Evolutionary conservation across 2,329 filamentous ascomycete species (phyloP).

Genomic region (Epichloe glyceriae): DNA sequence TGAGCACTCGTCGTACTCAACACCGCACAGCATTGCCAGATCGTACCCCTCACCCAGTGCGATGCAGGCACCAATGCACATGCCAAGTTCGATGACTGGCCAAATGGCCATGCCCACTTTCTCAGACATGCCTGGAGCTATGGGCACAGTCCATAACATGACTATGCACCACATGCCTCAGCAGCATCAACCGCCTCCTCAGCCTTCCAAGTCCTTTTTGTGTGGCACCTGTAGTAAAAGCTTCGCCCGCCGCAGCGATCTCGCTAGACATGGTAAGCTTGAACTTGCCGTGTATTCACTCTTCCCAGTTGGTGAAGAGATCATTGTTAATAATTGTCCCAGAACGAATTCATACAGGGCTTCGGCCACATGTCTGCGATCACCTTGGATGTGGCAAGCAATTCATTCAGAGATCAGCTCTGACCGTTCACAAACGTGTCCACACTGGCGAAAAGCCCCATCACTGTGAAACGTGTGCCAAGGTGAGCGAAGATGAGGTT

Average conservation of each 20-base stretch:
- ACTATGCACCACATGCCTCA: slow-evolving; percentile 25
- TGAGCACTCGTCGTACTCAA: slow-evolving; percentile 44
- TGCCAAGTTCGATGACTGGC: slow-evolving; percentile 29
- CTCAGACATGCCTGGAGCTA: slow-evolving; percentile 19
- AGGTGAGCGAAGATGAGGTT: slow-evolving; percentile 46
- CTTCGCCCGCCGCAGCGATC: slow-evolving; percentile 86
- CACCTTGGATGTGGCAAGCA: slow-evolving; percentile 81
- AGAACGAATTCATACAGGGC: slow-evolving; percentile 93
- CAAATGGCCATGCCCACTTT: slow-evolving; percentile 30
- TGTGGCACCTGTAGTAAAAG: slow-evolving; percentile 84
- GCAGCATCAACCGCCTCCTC: slow-evolving; percentile 20
- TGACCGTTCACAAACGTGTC: slow-evolving; percentile 90
- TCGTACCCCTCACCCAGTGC: slow-evolving; percentile 40
- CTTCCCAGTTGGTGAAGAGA: neutral
- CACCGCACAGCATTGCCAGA: slow-evolving; percentile 31
- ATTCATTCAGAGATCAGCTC: slow-evolving; percentile 90
- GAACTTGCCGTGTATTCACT: neutral
- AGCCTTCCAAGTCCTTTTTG: slow-evolving; percentile 58
- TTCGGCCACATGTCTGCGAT: slow-evolving; percentile 86
- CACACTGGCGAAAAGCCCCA: slow-evolving; percentile 98
- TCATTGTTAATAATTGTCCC: slow-evolving; percentile 17
- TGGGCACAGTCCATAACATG: slow-evolving; percentile 25
- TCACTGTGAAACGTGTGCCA: slow-evolving; percentile 91
- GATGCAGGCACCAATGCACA: slow-evolving; percentile 37
- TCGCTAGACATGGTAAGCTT: slow-evolving; percentile 78